These are phyloP conservation scores for Thalassiosira tumida DNA, from an alignment of 352 stramenopile species.

Conservation along the genomic window DNA sequence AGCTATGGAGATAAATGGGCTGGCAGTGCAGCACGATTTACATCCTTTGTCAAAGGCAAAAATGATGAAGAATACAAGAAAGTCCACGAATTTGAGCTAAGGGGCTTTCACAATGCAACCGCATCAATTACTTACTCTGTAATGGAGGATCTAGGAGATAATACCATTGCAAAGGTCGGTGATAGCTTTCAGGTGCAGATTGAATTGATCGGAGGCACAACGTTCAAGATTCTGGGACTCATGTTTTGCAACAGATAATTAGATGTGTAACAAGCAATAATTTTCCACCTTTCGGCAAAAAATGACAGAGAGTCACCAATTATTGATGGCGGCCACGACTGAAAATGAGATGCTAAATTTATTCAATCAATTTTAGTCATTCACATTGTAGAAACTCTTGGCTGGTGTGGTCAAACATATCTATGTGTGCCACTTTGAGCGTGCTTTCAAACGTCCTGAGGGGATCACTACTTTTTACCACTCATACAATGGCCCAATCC, in stretches of 20 bases:
- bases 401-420: too few relatives aligned
- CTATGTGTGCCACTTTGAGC: too few relatives aligned
- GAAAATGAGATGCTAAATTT: too few relatives aligned
- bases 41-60: background rate
- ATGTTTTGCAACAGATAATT: conserved; percentile 44
- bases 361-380: too few relatives aligned
- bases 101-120: background rate
- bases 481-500: too few relatives aligned
- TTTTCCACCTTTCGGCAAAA: too few relatives aligned
- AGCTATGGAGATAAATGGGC: conserved; percentile 67
- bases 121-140: background rate
- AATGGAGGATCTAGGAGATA: background rate
- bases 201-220: conserved; percentile 64
- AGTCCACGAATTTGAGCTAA: background rate
- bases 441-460: too few relatives aligned
- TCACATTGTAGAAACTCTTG: too few relatives aligned
- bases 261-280: too few relatives aligned
- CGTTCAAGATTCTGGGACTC: conserved; percentile 86
- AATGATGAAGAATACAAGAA: background rate
- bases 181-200: conserved; percentile 54
- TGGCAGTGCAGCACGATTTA: conserved; percentile 48
- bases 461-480: too few relatives aligned
- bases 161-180: background rate
- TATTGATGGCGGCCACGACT: too few relatives aligned
- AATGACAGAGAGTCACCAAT: too few relatives aligned